These are phyloP conservation scores for Westerdykella sp. DNA, from an alignment of 2,329 filamentous ascomycete genomes.

Conservation along the genomic window DNA sequence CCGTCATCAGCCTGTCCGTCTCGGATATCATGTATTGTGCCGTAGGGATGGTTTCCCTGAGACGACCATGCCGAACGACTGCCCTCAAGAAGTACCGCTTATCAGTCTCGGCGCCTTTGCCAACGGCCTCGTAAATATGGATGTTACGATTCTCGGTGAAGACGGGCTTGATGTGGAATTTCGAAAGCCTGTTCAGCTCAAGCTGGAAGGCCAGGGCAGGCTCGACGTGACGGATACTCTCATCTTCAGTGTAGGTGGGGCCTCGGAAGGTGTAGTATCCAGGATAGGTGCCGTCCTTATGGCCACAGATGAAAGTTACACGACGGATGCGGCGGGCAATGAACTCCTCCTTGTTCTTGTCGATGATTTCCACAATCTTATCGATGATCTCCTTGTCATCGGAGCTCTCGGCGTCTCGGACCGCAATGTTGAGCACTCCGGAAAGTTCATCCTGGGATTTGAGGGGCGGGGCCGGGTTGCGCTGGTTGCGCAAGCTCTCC, in stretches of 20 bases:
- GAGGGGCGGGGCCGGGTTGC: constrained; percentile 49
- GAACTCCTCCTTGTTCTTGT: constrained; percentile 77
- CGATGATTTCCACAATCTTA: constrained; percentile 69
- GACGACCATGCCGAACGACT: constrained; percentile 85
- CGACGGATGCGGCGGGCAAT: constrained; percentile 75
- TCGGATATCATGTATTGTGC: constrained; percentile 97
- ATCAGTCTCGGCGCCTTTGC: constrained; percentile 90
- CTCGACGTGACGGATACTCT: constrained; percentile 94
- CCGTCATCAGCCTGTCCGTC: constrained; percentile 91
- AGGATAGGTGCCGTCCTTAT: constrained; percentile 88
- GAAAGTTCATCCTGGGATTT: constrained; percentile 71
- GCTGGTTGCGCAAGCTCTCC: constrained; percentile 54
- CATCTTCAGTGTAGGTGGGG: constrained; percentile 80
- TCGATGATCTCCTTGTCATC: constrained; percentile 75
- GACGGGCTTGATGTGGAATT: constrained; percentile 96
- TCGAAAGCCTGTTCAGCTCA: constrained; percentile 85
- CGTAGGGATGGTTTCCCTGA: constrained; percentile 96
- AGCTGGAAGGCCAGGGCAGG: constrained; percentile 97
- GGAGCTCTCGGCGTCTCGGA: constrained; percentile 77
- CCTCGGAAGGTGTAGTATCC: constrained; percentile 98
- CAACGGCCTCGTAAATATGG: constrained; percentile 94
- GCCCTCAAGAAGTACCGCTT: constrained; percentile 98
- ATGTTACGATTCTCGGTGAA: constrained; percentile 99
- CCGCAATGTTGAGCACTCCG: constrained; percentile 85
- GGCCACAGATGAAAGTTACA: constrained; percentile 92